These are phyloP conservation scores for Phlebiopsis gigantea DNA, from an alignment of 768 basidiomycete species.

Conservation along the genomic window DNA sequence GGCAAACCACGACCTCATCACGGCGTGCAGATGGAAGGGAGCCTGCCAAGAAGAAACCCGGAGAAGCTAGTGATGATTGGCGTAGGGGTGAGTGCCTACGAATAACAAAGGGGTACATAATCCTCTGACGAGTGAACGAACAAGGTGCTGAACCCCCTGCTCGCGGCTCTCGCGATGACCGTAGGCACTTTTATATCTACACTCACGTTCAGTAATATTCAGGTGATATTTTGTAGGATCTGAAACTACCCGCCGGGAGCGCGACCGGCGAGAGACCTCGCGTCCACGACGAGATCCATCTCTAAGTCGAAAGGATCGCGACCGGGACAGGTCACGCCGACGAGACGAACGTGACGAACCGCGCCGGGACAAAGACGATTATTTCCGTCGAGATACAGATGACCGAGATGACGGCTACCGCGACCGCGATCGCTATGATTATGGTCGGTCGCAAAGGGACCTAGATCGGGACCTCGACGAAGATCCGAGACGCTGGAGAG, in stretches of 20 bases:
- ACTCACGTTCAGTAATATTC: conserved; percentile 8
- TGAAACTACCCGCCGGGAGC: conserved; percentile 51
- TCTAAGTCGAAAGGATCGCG: conserved; percentile 28
- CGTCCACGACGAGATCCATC: conserved; percentile 56
- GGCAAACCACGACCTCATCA: conserved; percentile 30
- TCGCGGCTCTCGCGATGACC: conserved; percentile 54
- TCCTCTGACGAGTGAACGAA: background rate
- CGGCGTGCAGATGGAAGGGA: conserved; percentile 60
- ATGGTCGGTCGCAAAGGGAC: conserved; percentile 33
- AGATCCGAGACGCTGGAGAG: conserved; percentile 73
- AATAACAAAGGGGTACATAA: conserved; percentile 1
- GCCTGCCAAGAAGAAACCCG: conserved; percentile 57
- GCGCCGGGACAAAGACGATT: conserved; percentile 22
- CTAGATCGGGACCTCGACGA: conserved; percentile 52
- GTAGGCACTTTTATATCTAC: conserved; percentile 33
- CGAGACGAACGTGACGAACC: conserved; percentile 8
- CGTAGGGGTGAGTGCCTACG: conserved; percentile 55
- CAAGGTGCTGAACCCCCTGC: conserved; percentile 40
- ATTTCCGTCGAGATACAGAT: conserved; percentile 27
- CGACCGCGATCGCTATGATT: conserved; percentile 38
- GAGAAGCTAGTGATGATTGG: conserved; percentile 81
- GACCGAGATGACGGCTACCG: conserved; percentile 22
- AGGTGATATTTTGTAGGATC: conserved; percentile 32
- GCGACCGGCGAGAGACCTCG: conserved; percentile 57
- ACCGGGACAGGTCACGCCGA: conserved; percentile 27